Evolutionary conservation across 1,139 yeast species (phyloP).

Genomic region (Taphrina confusa): DNA sequence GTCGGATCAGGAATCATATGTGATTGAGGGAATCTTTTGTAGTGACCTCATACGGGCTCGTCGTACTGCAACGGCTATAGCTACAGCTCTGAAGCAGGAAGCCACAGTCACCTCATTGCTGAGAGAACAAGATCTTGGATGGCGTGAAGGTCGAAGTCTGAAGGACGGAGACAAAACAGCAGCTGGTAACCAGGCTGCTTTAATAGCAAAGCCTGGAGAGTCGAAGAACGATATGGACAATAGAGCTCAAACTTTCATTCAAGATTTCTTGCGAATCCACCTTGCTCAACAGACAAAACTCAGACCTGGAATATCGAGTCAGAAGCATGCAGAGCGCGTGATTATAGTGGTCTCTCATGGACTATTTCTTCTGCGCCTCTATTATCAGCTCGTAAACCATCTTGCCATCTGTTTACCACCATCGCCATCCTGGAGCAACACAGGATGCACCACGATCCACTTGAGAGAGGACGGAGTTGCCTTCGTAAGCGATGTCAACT

Average conservation of each 20-base stretch:
- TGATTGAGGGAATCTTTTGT: background rate
- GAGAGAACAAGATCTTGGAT: conserved; percentile 30
- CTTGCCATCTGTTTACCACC: conserved; percentile 6
- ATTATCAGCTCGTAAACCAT: background rate
- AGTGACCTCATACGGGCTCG: conserved; percentile 15
- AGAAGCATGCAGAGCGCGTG: no score
- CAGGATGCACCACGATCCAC: conserved; percentile 15
- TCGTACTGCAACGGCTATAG: conserved; percentile 16
- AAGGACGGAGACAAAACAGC: conserved; percentile 17
- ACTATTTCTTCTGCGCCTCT: conserved; percentile 24
- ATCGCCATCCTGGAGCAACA: conserved; percentile 26
- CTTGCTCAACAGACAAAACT: background rate
- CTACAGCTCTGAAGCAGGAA: background rate
- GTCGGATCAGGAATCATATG: background rate
- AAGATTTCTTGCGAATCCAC: background rate
- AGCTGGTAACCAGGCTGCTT: background rate
- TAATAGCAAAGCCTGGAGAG: conserved; percentile 16
- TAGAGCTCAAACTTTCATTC: conserved; percentile 4
- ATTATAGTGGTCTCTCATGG: conserved; percentile 31
- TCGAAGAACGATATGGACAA: conserved; percentile 19
- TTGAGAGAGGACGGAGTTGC: background rate
- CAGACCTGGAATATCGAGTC: no score
- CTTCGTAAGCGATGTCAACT: conserved; percentile 15
- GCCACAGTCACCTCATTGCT: background rate
- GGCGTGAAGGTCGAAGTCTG: conserved; percentile 26